phyloP scores from a whole-genome alignment of 176 grass and related monocot genomes.

The Oryza glaberrima region DNA sequence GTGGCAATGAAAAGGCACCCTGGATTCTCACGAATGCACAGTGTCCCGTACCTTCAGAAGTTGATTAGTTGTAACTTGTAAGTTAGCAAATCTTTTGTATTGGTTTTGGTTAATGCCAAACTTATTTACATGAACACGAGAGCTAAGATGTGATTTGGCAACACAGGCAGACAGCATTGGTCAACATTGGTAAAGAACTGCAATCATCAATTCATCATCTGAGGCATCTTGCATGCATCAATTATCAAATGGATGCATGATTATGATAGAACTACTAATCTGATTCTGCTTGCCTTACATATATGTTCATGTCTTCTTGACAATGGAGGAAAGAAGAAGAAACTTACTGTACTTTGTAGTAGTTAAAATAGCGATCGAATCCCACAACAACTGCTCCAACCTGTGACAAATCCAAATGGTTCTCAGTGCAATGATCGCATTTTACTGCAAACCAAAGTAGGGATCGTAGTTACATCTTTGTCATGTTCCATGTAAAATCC shows the following conservation, averaged over 20 bases:
- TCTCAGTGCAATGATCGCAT: background rate
- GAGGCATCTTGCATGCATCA: background rate
- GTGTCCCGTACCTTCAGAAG: slow-evolving; percentile 79
- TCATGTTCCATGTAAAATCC: slow-evolving; percentile 98
- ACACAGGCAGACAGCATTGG: background rate
- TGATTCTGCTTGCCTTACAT: background rate
- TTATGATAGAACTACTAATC: background rate
- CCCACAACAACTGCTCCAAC: slow-evolving; percentile 98
- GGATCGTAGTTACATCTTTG: slow-evolving; percentile 65
- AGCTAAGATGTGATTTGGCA: background rate
- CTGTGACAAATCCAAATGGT: slow-evolving; percentile 50
- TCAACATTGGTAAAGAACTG: background rate
- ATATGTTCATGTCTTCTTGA: background rate
- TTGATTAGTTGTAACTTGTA: background rate
- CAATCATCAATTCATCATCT: background rate
- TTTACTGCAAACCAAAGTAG: slow-evolving; percentile 10
- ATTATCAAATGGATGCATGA: background rate
- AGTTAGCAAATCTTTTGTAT: background rate
- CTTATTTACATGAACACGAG: background rate
- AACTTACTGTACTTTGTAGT: slow-evolving; percentile 99
- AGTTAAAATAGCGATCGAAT: slow-evolving; percentile 97
- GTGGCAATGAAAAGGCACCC: slow-evolving; percentile 96
- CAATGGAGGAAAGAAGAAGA: slow-evolving; percentile 12
- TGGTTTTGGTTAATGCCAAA: background rate
- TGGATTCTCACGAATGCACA: slow-evolving; percentile 92